Percentiles rank a stretch among this genome's conserved stretches.
Evolutionary conservation across 805 yeast genomes (phyloP).

Genomic region (Zygoascus ofunaensis): DNA sequence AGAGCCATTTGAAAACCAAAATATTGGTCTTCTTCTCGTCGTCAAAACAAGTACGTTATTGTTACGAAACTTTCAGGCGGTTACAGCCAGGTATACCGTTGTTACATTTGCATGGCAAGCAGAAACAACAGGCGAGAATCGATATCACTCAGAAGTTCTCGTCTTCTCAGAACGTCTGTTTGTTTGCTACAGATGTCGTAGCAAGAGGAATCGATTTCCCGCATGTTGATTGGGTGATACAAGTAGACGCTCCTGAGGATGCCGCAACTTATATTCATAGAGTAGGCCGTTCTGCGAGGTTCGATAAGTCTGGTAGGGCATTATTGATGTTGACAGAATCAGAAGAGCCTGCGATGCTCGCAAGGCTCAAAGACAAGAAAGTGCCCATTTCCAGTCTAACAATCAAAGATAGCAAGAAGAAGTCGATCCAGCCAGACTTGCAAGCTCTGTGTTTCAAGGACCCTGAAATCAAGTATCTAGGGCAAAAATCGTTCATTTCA

Average conservation of each 20-base stretch:
- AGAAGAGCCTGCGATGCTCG: constrained; percentile 71
- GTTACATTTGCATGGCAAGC: constrained; percentile 79
- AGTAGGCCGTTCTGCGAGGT: constrained; percentile 84
- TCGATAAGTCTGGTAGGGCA: constrained; percentile 76
- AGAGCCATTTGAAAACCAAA: constrained; percentile 71
- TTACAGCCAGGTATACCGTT: constrained; percentile 88
- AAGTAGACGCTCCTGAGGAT: constrained; percentile 86
- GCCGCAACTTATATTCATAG: constrained; percentile 82
- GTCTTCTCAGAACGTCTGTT: constrained; percentile 67
- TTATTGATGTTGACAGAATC: constrained; percentile 73
- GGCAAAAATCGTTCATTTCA: constrained; percentile 91
- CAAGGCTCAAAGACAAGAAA: constrained; percentile 49
- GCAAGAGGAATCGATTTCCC: constrained; percentile 92
- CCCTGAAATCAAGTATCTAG: constrained; percentile 85
- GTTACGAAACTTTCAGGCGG: constrained; percentile 77
- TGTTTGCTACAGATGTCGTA: constrained; percentile 84
- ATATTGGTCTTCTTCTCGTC: constrained; percentile 79
- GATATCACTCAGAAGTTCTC: constrained; percentile 75
- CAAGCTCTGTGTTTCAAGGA: constrained; percentile 87
- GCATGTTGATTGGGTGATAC: constrained; percentile 90
- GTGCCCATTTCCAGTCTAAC: constrained; percentile 66
- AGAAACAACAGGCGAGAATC: constrained; percentile 79
- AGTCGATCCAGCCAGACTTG: constrained; percentile 69
- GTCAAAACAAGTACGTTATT: constrained; percentile 83
- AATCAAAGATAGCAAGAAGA: constrained; percentile 61